Conservation (phyloP, 805 yeast species). For the Candida multigemmis region DNA sequence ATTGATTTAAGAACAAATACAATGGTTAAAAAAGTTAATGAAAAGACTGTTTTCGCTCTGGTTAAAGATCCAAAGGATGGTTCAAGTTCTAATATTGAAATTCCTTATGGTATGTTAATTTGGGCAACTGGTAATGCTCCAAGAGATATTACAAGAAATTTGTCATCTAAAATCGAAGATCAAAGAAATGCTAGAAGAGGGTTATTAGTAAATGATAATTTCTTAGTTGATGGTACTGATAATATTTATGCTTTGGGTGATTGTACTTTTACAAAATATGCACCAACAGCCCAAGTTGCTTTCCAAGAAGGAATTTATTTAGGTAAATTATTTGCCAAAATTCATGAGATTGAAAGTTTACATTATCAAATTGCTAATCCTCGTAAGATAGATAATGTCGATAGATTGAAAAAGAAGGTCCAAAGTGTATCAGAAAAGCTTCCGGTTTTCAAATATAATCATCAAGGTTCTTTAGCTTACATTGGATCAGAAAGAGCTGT, state of each 20-base stretch:
- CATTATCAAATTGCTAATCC: conserved; percentile 35
- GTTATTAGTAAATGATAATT: conserved; percentile 71
- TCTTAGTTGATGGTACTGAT: conserved; percentile 73
- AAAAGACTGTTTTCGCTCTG: conserved; percentile 59
- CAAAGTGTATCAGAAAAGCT: conserved; percentile 30
- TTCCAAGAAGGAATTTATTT: conserved; percentile 86
- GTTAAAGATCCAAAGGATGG: conserved; percentile 59
- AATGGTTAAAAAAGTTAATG: conserved; percentile 80
- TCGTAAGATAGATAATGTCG: conserved; percentile 32
- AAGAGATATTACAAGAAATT: conserved; percentile 60
- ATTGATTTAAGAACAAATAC: conserved; percentile 76
- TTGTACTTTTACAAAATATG: conserved; percentile 83
- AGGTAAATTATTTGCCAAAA: conserved; percentile 59
- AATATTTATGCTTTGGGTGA: conserved; percentile 90
- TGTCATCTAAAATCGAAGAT: conserved; percentile 61
- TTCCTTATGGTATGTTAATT: conserved; percentile 88
- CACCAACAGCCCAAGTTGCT: conserved; percentile 98
- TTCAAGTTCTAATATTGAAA: conserved; percentile 42
- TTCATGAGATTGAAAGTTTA: conserved; percentile 52
- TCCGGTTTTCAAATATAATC: conserved; percentile 68
- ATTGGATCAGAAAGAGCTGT: conserved; percentile 91
- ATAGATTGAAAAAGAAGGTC: conserved; percentile 39
- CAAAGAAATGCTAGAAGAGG: conserved; percentile 89
- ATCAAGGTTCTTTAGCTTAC: conserved; percentile 91
- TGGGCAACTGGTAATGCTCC: conserved; percentile 98